Base-by-base conservation (phyloP, 192 early-diverging fungal genomes). In the Coemansia biformis region DNA sequence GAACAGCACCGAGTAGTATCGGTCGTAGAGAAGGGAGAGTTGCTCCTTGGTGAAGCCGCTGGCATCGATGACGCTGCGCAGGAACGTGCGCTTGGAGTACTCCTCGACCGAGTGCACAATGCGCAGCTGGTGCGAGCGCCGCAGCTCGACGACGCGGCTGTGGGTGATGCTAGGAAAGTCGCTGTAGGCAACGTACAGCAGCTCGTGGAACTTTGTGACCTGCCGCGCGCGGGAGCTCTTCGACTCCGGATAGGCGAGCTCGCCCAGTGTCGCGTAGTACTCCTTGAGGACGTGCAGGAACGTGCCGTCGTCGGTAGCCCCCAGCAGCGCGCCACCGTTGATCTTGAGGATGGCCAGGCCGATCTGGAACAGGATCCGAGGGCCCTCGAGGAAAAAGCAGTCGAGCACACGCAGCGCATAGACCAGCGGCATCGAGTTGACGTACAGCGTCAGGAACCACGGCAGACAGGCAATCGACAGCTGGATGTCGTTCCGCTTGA, bases 331-430 rank as follows among this genome's bases (percentile, higher is more conserved):
- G 26, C 82, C 80, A 12, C 85, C 96, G 59, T 96, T 97, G 48
- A 90, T 86, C 57, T 99, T 99, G 9, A 99, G 54, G 26, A 96
- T 87, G 5, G 92, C 94, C 48, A 86, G 56, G 16, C 85, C 88
- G 40, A 97, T 86, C 57, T 92, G 94, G 65, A 98, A 98, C 28
- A 98, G 78, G n/a, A 98, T 79, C 51, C 86, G 86, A 8, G 94
- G 93, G 0, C 94, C 96, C 51, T 99, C 93, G 80, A 96, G 83
- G 69, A 97, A 97, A 54, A 99, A 93, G 73, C 92, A 92, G 78
- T 99, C 93, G 43, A 99, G 59, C 19, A 97, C 83, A 21, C 94
- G 73, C 49, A 93, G 76, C 5, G 93, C 87, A 54, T 86, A 94
- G 8, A 83, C 58, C 17, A 99, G 60, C 11, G 96, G 93, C 79